Conservation (phyloP, 1,284 basidiomycete species). For the Gomphus bonarii region DNA sequence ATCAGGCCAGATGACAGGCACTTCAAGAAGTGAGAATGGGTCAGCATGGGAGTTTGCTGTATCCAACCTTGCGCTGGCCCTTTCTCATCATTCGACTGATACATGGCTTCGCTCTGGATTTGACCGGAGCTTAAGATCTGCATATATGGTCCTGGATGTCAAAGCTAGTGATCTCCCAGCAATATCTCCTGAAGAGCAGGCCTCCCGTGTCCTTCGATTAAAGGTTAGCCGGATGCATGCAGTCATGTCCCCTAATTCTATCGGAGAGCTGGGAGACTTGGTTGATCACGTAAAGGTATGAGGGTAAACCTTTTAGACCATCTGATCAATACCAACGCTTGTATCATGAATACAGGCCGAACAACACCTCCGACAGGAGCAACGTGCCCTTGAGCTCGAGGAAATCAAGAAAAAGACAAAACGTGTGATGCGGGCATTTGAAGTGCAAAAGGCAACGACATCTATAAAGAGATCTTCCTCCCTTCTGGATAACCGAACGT, state of each 20-base stretch:
- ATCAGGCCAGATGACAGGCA: constrained; percentile 50
- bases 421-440: constrained; percentile 63
- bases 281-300: constrained; percentile 70
- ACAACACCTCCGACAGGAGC: constrained; percentile 58
- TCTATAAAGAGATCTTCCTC: constrained; percentile 28
- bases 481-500: constrained; percentile 58
- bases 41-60: constrained; percentile 52
- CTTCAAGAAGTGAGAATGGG: constrained; percentile 32
- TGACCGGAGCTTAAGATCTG: constrained; percentile 58
- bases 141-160: constrained; percentile 76
- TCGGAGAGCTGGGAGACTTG: constrained; percentile 81
- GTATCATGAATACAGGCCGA: constrained; percentile 42
- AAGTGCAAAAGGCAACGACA: constrained; percentile 40
- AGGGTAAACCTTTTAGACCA: neutral
- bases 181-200: neutral
- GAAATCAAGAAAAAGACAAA: constrained; percentile 77
- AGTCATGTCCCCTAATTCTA: constrained; percentile 85
- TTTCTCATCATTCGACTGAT: constrained; percentile 45
- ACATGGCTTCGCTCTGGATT: constrained; percentile 28
- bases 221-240: constrained; percentile 72
- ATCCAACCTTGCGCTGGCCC: constrained; percentile 62
- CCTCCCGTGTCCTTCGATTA: constrained; percentile 36
- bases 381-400: constrained; percentile 63
- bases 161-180: constrained; percentile 28
- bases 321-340: neutral